Base-by-base conservation (phyloP, 306 rosid genomes). In the Acacia crassicarpa region DNA sequence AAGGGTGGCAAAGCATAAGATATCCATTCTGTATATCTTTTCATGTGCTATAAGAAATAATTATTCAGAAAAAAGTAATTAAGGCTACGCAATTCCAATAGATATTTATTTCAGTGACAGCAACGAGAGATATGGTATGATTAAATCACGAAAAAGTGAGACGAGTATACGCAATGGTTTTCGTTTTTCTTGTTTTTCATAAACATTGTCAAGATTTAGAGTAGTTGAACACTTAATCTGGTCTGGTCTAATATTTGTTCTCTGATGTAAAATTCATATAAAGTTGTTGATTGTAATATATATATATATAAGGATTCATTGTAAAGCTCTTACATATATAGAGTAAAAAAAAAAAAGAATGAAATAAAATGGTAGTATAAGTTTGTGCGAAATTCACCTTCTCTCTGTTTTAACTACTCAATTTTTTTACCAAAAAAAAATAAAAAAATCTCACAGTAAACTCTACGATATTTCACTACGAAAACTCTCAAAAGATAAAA, bases 21-120 rank as follows among this genome's bases (percentile, higher is more conserved):
- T 22, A 70, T 70, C 75, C 56, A 11, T 58, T 68, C 38, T 46
- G 38, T 33, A 9, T 69, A 72, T 80, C 40, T 72, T 67, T 76
- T 45, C 75, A 65, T 71, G 49, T 30, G 16, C 41, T 48, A 73
- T 58, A 51, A 78, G 79, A 78, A 84, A 81, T 58, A 84, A 81
- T 58, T 16, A 16, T 83, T 80, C 75, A 73, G 14, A 58, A 74
- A n/a, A n/a, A n/a, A n/a, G n/a, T 74, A 83, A 65, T 48, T 23
- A 61, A 73, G 35, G 30, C 61, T 40, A 23, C 32, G 45, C 25
- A 65, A 46, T 65, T 8, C 22, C 30, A 15, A 17, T 69, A 54
- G 83, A 1, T 38, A 14, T 70, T 73, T 51, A 54, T 5, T 23
- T 12, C 4, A 10, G 35, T 61, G 67, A 61, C 33, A 25, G 67